Evolutionary conservation across 2,329 filamentous ascomycete species (phyloP), one percentile per base, ranked within the genome.

Genomic region (Fusarium sp.): DNA sequence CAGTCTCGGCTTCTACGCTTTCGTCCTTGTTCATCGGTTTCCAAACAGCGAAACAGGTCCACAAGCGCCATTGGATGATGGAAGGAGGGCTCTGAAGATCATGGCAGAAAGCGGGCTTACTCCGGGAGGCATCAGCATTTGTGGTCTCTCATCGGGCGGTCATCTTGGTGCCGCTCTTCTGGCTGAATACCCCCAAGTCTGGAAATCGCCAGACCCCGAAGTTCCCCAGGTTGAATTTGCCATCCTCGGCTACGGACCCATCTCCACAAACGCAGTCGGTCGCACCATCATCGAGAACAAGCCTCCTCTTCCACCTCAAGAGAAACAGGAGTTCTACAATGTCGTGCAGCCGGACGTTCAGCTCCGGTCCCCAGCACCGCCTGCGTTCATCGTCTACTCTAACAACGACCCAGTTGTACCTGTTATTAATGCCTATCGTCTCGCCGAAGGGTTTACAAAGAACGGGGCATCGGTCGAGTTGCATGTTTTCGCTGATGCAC

Each of bases 21-120:
- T 73, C n/a, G 71, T 73, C 7, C 58, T 73, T 0, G 67, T 73
- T 0, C 71, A 73, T n/a, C 68, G 71, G 2, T 73, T 73, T 32
- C 71, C 71, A 1, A 67, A 43, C 3, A 57, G 54, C 7, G 37
- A 68, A 4, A 56, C 58, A 2, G 51, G 66, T 1, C 44, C 66
- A 0, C 68, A 68, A 2, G 68, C 68, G 4, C 71, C 71, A 1
- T 8, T 73, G 3, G 71, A 73, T 33, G 71, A 73, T 7, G 71
- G 68, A 0, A 68, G 71, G 3, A 61, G 71, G 4, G 71, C 71
- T 1, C 17, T 73, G 1, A 72, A 62, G 37, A 33, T 73, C 3
- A 73, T 73, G 3, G 23, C 19, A 3, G 49, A 67, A 14, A 71
- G 63, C 10, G 67, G 58, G 0, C 32, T 64, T 15, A 63, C 71